Evolutionary conservation across 2,329 filamentous ascomycete genomes (phyloP).

Genomic region (Purpureocillium takamizusanense): DNA sequence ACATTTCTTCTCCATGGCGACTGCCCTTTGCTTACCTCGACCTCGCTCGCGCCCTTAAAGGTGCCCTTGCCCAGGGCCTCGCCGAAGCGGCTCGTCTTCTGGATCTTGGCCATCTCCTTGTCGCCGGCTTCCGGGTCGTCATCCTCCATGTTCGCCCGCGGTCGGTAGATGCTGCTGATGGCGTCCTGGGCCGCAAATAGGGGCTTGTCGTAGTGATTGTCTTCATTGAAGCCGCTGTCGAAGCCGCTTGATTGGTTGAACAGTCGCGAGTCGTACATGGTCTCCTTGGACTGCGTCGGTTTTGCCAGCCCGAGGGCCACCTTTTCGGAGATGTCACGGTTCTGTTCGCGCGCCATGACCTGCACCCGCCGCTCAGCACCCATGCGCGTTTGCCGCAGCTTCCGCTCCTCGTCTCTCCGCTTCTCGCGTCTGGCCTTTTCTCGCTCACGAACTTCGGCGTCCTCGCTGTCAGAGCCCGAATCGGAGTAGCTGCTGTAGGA

Average conservation of each 20-base stretch:
- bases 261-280: slow-evolving; percentile 92
- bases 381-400: slow-evolving; percentile 91
- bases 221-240: slow-evolving; percentile 88
- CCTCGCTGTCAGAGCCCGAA: slow-evolving; percentile 48
- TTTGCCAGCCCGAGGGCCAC: slow-evolving; percentile 91
- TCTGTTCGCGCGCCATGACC: slow-evolving; percentile 88
- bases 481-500: slow-evolving; percentile 47
- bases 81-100: slow-evolving; percentile 72
- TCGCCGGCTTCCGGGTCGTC: slow-evolving; percentile 74
- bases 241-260: slow-evolving; percentile 95
- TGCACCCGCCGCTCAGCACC: slow-evolving; percentile 85
- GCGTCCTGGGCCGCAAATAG: slow-evolving; percentile 93
- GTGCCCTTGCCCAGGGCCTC: slow-evolving; percentile 84
- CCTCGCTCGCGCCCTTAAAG: slow-evolving; percentile 79
- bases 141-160: slow-evolving; percentile 64
- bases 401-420: slow-evolving; percentile 74
- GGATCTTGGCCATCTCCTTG: slow-evolving; percentile 77
- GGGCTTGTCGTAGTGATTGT: slow-evolving; percentile 95
- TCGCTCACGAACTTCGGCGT: slow-evolving; percentile 64
- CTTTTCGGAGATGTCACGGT: slow-evolving; percentile 95
- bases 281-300: slow-evolving; percentile 82
- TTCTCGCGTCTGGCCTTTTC: slow-evolving; percentile 70
- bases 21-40: slow-evolving; percentile 50
- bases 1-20: not conserved
- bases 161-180: slow-evolving; percentile 87